Evolutionary conservation across 2,329 filamentous ascomycete species (phyloP), one percentile per base, ranked within the genome.

Genomic region (Aspergillus fumigatus): DNA sequence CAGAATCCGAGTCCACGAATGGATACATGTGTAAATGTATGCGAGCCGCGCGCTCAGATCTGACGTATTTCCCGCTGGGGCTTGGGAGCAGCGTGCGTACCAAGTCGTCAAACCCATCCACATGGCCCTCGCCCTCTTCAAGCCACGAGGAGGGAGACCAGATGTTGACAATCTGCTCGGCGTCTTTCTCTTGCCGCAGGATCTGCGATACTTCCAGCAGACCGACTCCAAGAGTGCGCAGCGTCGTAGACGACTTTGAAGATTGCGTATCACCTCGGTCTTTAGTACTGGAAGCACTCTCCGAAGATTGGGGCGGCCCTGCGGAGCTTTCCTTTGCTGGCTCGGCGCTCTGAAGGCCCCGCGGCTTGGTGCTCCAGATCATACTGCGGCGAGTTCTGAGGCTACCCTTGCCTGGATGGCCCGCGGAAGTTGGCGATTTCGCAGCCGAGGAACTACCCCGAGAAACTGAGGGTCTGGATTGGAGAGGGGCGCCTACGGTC

Each of bases 1-100:
- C 91, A 1, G 91, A 86, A 65, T 97, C 91, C 1, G 84, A 80
- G 65, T 88, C 83, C 38, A 85, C 82, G 71, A 97, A 97, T 1
- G 89, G 82, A 64, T 88, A 88, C 14, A 97, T 77, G 58, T 90
- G 88, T 1, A 97, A 78, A 62, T 93, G 89, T 5, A 97, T 76
- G 27, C 89, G 84, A 67, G 93, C 91, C 25, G 90, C 85, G 54
- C 84, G 82, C 54, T 81, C 79, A 23, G 88, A 90, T 67, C 86
- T 88, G 66, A 88, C 87, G 70, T 90, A 95, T 40, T 85, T 83
- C 6, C 88, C 88, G n/a, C 82, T 87, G 35, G 84, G 80, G 69
- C 86, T 93, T 17, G 87, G 84, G 64, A 92, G 79, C n/a, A 96
- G 74, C 50, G 89, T 86, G 38, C 83, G 81, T 54, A 96, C 81